These are phyloP conservation scores for Alternaria panax DNA, from an alignment of 2,329 filamentous ascomycete species.

Conservation along the genomic window DNA sequence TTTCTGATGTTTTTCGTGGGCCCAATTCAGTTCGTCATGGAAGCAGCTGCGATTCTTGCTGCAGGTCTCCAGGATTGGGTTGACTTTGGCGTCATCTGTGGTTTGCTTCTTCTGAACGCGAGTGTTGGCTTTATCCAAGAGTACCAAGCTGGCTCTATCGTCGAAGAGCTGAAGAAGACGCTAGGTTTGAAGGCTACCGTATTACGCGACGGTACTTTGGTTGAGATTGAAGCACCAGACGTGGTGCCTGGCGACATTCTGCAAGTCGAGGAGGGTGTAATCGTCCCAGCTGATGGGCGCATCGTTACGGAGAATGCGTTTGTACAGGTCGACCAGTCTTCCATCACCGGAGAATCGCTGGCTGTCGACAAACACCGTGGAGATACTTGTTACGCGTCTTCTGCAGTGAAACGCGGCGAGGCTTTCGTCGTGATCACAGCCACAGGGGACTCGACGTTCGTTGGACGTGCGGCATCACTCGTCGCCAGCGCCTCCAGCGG, in stretches of 20 bases:
- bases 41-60: slow-evolving; percentile 80
- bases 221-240: slow-evolving; percentile 81
- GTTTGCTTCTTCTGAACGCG: slow-evolving; percentile 82
- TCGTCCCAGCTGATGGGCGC: slow-evolving; percentile 87
- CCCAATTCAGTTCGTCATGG: slow-evolving; percentile 94
- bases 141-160: slow-evolving; percentile 87
- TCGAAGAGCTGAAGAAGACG: slow-evolving; percentile 90
- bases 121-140: slow-evolving; percentile 87
- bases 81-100: slow-evolving; percentile 91
- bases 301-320: slow-evolving; percentile 85
- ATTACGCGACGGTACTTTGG: slow-evolving; percentile 78
- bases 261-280: slow-evolving; percentile 88
- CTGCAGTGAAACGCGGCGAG: slow-evolving; percentile 88
- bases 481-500: slow-evolving; percentile 78
- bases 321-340: slow-evolving; percentile 89
- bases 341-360: slow-evolving; percentile 90
- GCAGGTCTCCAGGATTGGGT: slow-evolving; percentile 89
- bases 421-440: slow-evolving; percentile 82
- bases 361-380: slow-evolving; percentile 87
- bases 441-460: slow-evolving; percentile 89
- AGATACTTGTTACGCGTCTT: slow-evolving; percentile 84
- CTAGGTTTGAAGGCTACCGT: slow-evolving; percentile 87
- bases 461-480: slow-evolving; percentile 85
- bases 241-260: slow-evolving; percentile 91
- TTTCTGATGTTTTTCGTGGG: slow-evolving; percentile 84